phyloP scores from a whole-genome alignment of 306 rosid species.

The Dalbergia cultrata region DNA sequence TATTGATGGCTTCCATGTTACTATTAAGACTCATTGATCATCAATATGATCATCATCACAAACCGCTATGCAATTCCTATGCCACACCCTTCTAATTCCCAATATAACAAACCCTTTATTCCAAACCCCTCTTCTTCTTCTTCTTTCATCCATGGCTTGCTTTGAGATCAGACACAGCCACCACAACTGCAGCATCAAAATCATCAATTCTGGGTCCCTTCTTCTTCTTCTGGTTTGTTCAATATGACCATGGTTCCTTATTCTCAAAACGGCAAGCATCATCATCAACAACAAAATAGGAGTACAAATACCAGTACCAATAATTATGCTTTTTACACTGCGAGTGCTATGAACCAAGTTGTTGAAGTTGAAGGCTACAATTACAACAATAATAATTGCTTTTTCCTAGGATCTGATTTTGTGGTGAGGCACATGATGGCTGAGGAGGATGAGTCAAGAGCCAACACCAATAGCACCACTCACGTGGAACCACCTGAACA shows the following conservation, averaged over 20 bases:
- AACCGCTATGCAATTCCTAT: constrained; percentile 4
- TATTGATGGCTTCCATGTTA: constrained; percentile 64
- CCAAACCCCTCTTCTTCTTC: constrained; percentile 35
- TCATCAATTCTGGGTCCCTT: background rate
- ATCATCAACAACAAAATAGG: constrained; percentile 20
- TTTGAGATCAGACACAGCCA: constrained; percentile 43
- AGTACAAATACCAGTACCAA: constrained; percentile 2
- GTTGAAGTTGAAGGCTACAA: constrained; percentile 48
- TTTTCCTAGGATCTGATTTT: constrained; percentile 67
- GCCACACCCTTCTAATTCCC: constrained; percentile 51
- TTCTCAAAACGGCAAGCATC: constrained; percentile 54
- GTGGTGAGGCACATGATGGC: constrained; percentile 78
- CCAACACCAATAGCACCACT: constrained; percentile 14
- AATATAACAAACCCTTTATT: constrained; percentile 37
- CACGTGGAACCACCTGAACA: background rate
- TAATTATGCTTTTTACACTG: constrained; percentile 41
- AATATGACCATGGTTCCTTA: constrained; percentile 87
- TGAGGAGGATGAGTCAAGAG: constrained; percentile 65
- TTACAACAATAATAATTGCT: constrained; percentile 19
- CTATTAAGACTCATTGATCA: constrained; percentile 22
- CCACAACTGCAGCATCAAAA: background rate
- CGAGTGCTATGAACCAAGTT: constrained; percentile 63
- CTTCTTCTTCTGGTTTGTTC: constrained; percentile 38
- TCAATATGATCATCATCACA: constrained; percentile 22
- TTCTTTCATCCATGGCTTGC: constrained; percentile 57